Conservation (phyloP, 2,329 filamentous ascomycete species). For the Fusarium sp. region DNA sequence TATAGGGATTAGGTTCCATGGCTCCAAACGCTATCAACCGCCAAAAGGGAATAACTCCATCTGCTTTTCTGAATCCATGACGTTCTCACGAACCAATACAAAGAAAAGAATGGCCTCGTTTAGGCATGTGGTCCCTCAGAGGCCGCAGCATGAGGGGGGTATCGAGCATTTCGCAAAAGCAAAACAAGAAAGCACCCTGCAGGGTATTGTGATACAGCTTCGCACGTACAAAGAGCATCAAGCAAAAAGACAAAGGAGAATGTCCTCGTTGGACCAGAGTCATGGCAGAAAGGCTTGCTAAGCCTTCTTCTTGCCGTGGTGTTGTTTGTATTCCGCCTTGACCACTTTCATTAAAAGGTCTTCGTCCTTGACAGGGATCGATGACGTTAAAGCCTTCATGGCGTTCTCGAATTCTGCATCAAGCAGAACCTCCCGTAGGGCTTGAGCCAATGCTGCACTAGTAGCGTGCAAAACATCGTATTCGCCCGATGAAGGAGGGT, state of each 20-base stretch:
- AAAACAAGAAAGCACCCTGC: conserved; percentile 39
- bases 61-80: conserved; percentile 40
- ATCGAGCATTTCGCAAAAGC: conserved; percentile 46
- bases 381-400: conserved; percentile 96
- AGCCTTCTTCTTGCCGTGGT: conserved; percentile 63
- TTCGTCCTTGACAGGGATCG: conserved; percentile 94
- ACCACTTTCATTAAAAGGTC: conserved; percentile 93
- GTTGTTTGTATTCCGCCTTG: conserved; percentile 85
- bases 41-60: conserved; percentile 44
- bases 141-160: conserved; percentile 46
- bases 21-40: conserved; percentile 43
- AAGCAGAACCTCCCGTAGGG: conserved; percentile 87
- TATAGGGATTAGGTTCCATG: conserved; percentile 50
- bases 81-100: conserved; percentile 37
- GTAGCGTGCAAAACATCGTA: conserved; percentile 92
- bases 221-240: conserved; percentile 42
- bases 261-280: conserved; percentile 37
- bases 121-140: conserved; percentile 47
- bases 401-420: conserved; percentile 97
- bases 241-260: conserved; percentile 42
- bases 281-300: conserved; percentile 53
- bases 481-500: conserved; percentile 59
- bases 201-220: conserved; percentile 45
- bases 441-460: conserved; percentile 90
- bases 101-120: conserved; percentile 43